These are phyloP conservation scores for Syncephalastrum racemosum DNA, from an alignment of 371 early-diverging fungal species.

Conservation along the genomic window DNA sequence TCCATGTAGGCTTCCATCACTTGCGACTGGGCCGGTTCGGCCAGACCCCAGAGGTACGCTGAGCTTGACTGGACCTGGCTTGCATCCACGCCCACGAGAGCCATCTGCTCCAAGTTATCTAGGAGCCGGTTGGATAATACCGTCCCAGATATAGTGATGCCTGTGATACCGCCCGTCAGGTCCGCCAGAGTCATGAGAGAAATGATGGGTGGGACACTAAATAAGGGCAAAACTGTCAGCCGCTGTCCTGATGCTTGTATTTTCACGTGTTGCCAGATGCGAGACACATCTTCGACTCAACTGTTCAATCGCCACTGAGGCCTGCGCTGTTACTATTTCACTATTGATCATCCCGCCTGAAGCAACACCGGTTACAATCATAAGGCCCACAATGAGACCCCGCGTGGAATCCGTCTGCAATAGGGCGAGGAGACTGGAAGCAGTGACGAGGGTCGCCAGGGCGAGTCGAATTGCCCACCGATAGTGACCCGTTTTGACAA, in stretches of 20 bases:
- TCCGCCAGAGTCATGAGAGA: slow-evolving; percentile 47
- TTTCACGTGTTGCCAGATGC: neutral
- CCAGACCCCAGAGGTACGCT: slow-evolving; percentile 27
- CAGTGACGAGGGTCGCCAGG: slow-evolving; percentile 24
- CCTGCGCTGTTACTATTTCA: slow-evolving; percentile 46
- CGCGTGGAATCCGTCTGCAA: slow-evolving; percentile 27
- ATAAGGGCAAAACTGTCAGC: neutral
- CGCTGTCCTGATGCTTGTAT: neutral
- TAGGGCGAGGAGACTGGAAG: slow-evolving; percentile 31
- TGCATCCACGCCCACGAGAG: slow-evolving; percentile 22
- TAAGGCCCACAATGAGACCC: slow-evolving; percentile 39
- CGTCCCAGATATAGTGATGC: slow-evolving; percentile 35
- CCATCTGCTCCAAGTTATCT: slow-evolving; percentile 11
- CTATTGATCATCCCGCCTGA: slow-evolving; percentile 67
- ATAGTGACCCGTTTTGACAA: slow-evolving; percentile 38
- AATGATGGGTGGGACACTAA: slow-evolving; percentile 38
- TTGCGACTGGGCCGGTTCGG: slow-evolving; percentile 23
- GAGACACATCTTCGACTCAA: slow-evolving; percentile 9
- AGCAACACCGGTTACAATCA: slow-evolving; percentile 62
- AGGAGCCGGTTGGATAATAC: slow-evolving; percentile 31
- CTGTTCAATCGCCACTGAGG: slow-evolving; percentile 39
- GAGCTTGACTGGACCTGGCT: slow-evolving; percentile 32
- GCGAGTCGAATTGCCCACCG: slow-evolving; percentile 39
- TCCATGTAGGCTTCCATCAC: slow-evolving; percentile 33
- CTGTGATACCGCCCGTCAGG: slow-evolving; percentile 46